These are phyloP conservation scores for Blastocladiella emersonii DNA, from an alignment of 371 early-diverging fungal genomes.

Conservation along the genomic window DNA sequence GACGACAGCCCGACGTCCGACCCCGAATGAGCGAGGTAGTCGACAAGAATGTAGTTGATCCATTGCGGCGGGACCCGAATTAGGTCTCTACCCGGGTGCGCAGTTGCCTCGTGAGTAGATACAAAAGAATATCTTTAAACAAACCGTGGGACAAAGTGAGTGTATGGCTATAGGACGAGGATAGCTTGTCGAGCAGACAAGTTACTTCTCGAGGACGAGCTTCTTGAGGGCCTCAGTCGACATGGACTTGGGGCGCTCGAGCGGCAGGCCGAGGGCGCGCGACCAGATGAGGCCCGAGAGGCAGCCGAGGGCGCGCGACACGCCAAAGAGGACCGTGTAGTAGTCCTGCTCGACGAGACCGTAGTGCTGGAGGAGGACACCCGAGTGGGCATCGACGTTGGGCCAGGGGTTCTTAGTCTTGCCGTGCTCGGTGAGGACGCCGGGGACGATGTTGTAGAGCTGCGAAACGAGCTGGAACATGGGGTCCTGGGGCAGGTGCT, in stretches of 20 bases:
- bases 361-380: conserved; percentile 92
- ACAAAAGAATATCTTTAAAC: too few relatives aligned
- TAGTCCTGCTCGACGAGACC: conserved; percentile 94
- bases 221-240: conserved; percentile 60
- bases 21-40: too few relatives aligned
- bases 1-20: too few relatives aligned
- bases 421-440: conserved; percentile 93
- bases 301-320: conserved; percentile 92
- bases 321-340: conserved; percentile 98
- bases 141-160: too few relatives aligned
- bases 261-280: conserved; percentile 85
- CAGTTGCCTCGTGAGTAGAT: too few relatives aligned
- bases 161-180: too few relatives aligned
- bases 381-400: conserved; percentile 97
- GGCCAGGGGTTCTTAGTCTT: conserved; percentile 99
- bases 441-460: conserved; percentile 92
- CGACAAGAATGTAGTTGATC: too few relatives aligned
- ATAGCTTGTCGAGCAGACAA: too few relatives aligned
- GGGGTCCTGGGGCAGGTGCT: conserved; percentile 92
- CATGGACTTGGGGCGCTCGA: conserved; percentile 93
- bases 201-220: conserved; percentile 27
- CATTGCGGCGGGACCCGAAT: too few relatives aligned
- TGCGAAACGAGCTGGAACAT: conserved; percentile 92
- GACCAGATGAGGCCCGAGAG: conserved; percentile 91
- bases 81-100: too few relatives aligned